phyloP scores from a whole-genome alignment of 768 basidiomycete genomes.

The Vararia minispora region DNA sequence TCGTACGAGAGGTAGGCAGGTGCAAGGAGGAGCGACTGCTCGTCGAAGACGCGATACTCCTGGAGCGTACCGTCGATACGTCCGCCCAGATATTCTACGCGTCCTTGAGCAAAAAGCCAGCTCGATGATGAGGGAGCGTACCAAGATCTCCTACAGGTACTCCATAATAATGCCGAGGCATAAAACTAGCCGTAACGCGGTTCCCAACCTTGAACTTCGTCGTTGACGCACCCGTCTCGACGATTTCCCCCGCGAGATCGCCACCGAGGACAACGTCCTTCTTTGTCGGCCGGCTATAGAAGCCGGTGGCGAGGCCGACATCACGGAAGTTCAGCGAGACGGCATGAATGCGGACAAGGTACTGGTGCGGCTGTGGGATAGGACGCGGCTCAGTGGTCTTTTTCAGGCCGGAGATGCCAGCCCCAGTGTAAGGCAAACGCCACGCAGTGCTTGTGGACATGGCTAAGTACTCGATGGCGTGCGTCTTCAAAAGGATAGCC shows the following conservation, averaged over 20 bases:
- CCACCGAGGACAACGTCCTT: slow-evolving; percentile 23
- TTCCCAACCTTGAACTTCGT: slow-evolving; percentile 38
- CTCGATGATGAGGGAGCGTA: too few relatives aligned
- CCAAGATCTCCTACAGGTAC: too few relatives aligned
- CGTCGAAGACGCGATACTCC: slow-evolving; percentile 41
- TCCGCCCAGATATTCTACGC: slow-evolving; percentile 28
- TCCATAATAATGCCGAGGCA: neutral
- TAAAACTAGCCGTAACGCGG: slow-evolving; percentile 23
- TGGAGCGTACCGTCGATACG: slow-evolving; percentile 40
- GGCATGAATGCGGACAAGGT: slow-evolving; percentile 43
- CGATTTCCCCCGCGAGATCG: slow-evolving; percentile 44
- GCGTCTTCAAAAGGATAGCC: too few relatives aligned
- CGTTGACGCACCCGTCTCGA: slow-evolving; percentile 25
- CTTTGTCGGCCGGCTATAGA: slow-evolving; percentile 27
- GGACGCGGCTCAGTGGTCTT: slow-evolving; percentile 12
- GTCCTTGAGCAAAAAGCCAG: too few relatives aligned
- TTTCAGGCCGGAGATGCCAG: neutral
- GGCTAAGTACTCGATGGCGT: too few relatives aligned
- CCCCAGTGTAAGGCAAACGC: too few relatives aligned
- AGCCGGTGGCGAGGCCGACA: slow-evolving; percentile 27
- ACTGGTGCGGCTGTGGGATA: slow-evolving; percentile 33
- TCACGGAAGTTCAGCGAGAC: slow-evolving; percentile 52
- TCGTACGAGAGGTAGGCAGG: slow-evolving; percentile 49
- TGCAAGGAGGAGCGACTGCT: slow-evolving; percentile 28
- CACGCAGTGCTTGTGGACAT: too few relatives aligned